These are phyloP conservation scores for Colletotrichum sidae DNA, from an alignment of 2,329 filamentous ascomycete species.

Conservation along the genomic window DNA sequence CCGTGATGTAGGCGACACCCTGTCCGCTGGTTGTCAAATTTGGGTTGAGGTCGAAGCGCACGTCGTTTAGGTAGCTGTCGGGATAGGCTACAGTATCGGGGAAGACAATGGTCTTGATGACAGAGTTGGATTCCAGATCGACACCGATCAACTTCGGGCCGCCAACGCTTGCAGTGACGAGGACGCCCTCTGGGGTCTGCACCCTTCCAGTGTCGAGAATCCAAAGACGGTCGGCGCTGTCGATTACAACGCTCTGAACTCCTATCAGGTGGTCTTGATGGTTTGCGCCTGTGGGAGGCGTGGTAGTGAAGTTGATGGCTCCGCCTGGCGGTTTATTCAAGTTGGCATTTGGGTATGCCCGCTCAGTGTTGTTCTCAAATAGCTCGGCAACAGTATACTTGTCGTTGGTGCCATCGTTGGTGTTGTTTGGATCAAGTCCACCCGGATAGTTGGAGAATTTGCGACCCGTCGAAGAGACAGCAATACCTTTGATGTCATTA, in stretches of 20 bases:
- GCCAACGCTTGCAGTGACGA: conserved; percentile 16
- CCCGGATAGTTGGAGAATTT: conserved; percentile 15
- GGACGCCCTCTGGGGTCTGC: conserved; percentile 6
- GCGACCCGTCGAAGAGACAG: conserved; percentile 13
- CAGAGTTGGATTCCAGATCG: conserved; percentile 2
- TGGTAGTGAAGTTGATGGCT: conserved; percentile 17
- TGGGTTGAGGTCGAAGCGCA: conserved; percentile 18
- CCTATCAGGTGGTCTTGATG: conserved; percentile 13
- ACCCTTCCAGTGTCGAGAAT: conserved; percentile 14
- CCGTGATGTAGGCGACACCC: conserved; percentile 15
- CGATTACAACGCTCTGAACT: conserved; percentile 16
- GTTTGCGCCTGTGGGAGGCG: conserved; percentile 6
- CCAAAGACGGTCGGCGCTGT: conserved; percentile 17
- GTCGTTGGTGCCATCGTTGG: conserved; percentile 10
- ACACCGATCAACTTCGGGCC: conserved; percentile 13
- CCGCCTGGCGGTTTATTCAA: conserved; percentile 14
- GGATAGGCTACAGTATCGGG: conserved; percentile 11
- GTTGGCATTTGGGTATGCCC: conserved; percentile 1
- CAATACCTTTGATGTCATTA: neutral
- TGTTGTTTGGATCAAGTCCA: conserved; percentile 18
- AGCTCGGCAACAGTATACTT: conserved; percentile 17
- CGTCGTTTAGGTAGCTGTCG: conserved; percentile 16
- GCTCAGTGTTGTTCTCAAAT: conserved; percentile 1
- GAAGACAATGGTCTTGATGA: conserved; percentile 9
- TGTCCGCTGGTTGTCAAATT: conserved; percentile 7